Conservation (phyloP, 2,329 filamentous ascomycete species). For the Cladophialophora exuberans region DNA sequence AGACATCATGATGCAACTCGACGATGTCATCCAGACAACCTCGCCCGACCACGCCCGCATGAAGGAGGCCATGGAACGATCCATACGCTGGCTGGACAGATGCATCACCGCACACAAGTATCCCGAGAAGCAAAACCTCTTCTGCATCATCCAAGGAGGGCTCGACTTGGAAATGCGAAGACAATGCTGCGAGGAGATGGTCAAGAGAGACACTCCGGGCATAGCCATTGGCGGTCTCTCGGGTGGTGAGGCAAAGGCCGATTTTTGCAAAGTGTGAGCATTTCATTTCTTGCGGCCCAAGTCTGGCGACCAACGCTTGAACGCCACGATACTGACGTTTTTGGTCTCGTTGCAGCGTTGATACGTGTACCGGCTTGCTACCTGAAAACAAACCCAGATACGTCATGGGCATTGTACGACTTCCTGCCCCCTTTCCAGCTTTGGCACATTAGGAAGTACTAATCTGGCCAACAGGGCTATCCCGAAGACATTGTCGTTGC, state of each 20-base stretch:
- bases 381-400: conserved; percentile 95
- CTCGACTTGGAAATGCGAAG: conserved; percentile 83
- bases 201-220: conserved; percentile 85
- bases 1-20: conserved; percentile 99
- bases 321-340: not conserved
- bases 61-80: conserved; percentile 92
- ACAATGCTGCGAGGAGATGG: conserved; percentile 85
- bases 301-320: not conserved
- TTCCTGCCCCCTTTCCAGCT: not conserved
- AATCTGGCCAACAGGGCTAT: conserved; percentile 68
- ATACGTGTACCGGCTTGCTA: conserved; percentile 79
- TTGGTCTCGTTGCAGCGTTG: conserved; percentile 62
- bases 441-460: not conserved
- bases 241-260: conserved; percentile 89
- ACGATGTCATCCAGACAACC: conserved; percentile 96
- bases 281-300: not conserved
- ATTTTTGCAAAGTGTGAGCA: conserved; percentile 78
- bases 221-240: conserved; percentile 95
- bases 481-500: conserved; percentile 95
- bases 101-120: conserved; percentile 90
- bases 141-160: conserved; percentile 98
- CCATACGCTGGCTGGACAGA: conserved; percentile 91
- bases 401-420: conserved; percentile 86
- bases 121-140: conserved; percentile 83
- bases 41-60: conserved; percentile 87